Conservation (phyloP, 257 asterid species). For the Solanum pennellii region DNA sequence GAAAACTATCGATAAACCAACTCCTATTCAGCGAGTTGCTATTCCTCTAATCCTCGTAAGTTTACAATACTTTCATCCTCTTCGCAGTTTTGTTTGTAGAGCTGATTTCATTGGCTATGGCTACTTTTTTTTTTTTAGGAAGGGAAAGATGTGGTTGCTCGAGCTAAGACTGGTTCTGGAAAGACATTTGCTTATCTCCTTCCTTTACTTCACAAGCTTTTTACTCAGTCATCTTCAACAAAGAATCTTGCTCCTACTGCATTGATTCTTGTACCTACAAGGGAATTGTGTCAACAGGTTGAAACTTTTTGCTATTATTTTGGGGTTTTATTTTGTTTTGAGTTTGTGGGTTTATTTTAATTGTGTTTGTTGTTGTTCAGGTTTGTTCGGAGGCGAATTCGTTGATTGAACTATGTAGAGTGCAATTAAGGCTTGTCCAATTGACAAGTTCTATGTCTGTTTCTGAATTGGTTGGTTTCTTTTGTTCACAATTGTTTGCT, state of each 20-base stretch:
- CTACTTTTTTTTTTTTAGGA: conserved; percentile 23
- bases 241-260: conserved; percentile 54
- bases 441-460: conserved; percentile 63
- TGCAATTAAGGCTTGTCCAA: conserved; percentile 63
- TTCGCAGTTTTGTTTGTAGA: background rate
- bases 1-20: conserved; percentile 63
- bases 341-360: background rate
- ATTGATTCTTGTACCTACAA: conserved; percentile 76
- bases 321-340: background rate
- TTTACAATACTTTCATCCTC: background rate
- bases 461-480: conserved; percentile 61
- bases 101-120: background rate
- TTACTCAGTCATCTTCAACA: conserved; percentile 31
- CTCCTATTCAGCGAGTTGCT: conserved; percentile 75
- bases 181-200: conserved; percentile 85
- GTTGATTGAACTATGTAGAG: conserved; percentile 70
- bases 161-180: conserved; percentile 98
- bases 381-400: conserved; percentile 56
- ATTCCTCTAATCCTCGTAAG: conserved; percentile 71
- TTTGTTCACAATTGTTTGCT: background rate
- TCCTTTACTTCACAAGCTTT: conserved; percentile 84
- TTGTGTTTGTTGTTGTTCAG: conserved; percentile 18
- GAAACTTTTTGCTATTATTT: background rate
- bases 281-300: conserved; percentile 91
- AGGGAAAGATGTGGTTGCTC: conserved; percentile 95